phyloP scores from a whole-genome alignment of 768 basidiomycete genomes.

The Cystobasidium onofrii region DNA sequence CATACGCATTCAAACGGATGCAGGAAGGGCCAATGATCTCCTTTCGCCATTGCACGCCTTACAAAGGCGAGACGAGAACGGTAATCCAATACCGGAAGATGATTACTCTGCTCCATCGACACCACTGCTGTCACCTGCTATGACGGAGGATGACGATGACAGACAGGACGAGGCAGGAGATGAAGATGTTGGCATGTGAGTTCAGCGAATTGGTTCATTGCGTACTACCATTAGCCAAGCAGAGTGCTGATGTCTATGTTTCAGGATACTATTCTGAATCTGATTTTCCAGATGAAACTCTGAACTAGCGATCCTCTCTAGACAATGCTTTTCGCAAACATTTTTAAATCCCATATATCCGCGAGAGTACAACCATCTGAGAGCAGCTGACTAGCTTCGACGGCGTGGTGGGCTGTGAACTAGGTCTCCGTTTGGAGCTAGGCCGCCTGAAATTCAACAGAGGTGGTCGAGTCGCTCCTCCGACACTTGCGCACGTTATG shows the following conservation, averaged over 20 bases:
- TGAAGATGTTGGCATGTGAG: conserved; percentile 25
- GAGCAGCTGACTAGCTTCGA: too few relatives aligned
- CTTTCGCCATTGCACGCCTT: background rate
- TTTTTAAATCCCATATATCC: too few relatives aligned
- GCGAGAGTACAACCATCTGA: too few relatives aligned
- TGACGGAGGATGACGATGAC: conserved; percentile 19
- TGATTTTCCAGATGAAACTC: too few relatives aligned
- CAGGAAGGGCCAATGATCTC: background rate
- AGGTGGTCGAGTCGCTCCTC: too few relatives aligned
- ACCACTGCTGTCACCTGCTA: conserved; percentile 8
- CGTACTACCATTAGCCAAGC: too few relatives aligned
- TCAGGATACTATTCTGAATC: background rate
- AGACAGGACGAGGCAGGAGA: conserved; percentile 8
- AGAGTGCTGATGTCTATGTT: background rate
- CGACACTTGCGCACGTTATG: too few relatives aligned
- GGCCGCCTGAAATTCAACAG: too few relatives aligned
- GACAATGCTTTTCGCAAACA: background rate
- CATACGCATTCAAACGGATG: background rate
- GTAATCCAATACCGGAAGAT: background rate
- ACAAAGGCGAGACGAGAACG: background rate
- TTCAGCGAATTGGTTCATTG: background rate
- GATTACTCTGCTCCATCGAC: background rate
- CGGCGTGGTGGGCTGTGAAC: too few relatives aligned
- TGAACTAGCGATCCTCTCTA: too few relatives aligned
- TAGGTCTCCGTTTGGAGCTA: too few relatives aligned